phyloP scores from a whole-genome alignment of 805 yeast species.

The Candida hungchunana region DNA sequence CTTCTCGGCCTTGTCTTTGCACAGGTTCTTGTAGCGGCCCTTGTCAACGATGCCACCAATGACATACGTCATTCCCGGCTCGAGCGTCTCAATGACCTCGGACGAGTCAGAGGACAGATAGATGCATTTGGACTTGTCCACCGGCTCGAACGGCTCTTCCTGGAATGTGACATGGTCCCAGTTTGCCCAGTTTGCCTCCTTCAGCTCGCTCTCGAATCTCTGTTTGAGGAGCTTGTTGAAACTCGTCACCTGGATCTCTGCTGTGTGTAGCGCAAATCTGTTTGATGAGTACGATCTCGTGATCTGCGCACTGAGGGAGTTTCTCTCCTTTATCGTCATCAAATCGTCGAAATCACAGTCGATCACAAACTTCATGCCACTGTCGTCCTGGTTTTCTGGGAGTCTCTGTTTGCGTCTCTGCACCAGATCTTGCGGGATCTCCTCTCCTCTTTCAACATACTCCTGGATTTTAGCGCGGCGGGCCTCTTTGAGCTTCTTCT shows the following conservation, averaged over 20 bases:
- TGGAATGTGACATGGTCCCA: constrained; percentile 67
- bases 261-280: constrained; percentile 52
- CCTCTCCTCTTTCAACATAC: constrained; percentile 35
- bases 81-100: constrained; percentile 56
- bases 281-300: constrained; percentile 80
- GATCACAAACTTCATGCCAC: constrained; percentile 55
- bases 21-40: constrained; percentile 78
- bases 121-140: constrained; percentile 41
- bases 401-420: constrained; percentile 31
- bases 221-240: constrained; percentile 61
- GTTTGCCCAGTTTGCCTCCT: constrained; percentile 46
- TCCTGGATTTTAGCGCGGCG: constrained; percentile 36
- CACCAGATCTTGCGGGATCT: constrained; percentile 35
- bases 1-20: constrained; percentile 74
- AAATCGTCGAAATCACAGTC: constrained; percentile 91
- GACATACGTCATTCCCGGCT: constrained; percentile 70
- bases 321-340: constrained; percentile 71
- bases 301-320: constrained; percentile 74
- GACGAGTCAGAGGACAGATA: constrained; percentile 89
- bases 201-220: constrained; percentile 62
- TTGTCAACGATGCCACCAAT: constrained; percentile 97
- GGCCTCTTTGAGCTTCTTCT: constrained; percentile 39
- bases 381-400: constrained; percentile 40
- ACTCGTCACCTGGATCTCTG: constrained; percentile 57
- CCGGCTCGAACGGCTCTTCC: constrained; percentile 25